phyloP scores from a whole-genome alignment of 768 basidiomycete species.

The Sarcomyxa edulis region DNA sequence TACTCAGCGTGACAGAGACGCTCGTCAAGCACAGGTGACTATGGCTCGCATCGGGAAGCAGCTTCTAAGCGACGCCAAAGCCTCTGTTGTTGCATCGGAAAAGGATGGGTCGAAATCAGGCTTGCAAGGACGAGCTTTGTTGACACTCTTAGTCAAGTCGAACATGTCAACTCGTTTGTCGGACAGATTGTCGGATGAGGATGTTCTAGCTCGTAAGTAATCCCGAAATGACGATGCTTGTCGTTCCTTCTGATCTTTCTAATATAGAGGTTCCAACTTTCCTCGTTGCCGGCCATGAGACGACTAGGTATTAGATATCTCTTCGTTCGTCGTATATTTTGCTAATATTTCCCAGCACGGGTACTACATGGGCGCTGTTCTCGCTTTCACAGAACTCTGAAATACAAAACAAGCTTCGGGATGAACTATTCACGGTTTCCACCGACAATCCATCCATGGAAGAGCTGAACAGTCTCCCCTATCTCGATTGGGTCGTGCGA shows the following conservation, averaged over 20 bases:
- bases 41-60: constrained; percentile 38
- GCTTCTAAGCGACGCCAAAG: constrained; percentile 39
- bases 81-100: constrained; percentile 9
- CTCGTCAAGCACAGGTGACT: constrained; percentile 19
- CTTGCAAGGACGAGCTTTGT: constrained; percentile 37
- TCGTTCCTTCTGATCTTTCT: neutral
- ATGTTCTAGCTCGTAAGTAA: constrained; percentile 34
- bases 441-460: constrained; percentile 47
- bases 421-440: constrained; percentile 32
- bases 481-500: constrained; percentile 42
- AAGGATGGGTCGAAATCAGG: constrained; percentile 8
- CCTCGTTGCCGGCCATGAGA: constrained; percentile 38
- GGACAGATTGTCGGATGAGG: constrained; percentile 41
- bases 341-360: constrained; percentile 10
- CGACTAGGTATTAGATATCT: constrained; percentile 23
- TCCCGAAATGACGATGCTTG: no score
- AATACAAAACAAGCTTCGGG: constrained; percentile 37
- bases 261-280: constrained; percentile 39
- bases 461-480: constrained; percentile 41
- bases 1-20: constrained; percentile 10
- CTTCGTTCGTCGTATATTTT: neutral
- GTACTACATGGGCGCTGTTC: constrained; percentile 39
- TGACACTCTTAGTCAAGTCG: constrained; percentile 38
- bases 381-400: constrained; percentile 30
- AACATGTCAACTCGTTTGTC: constrained; percentile 46